Base-by-base conservation (phyloP, 148 eudicot genomes). In the Nyssa sinensis region DNA sequence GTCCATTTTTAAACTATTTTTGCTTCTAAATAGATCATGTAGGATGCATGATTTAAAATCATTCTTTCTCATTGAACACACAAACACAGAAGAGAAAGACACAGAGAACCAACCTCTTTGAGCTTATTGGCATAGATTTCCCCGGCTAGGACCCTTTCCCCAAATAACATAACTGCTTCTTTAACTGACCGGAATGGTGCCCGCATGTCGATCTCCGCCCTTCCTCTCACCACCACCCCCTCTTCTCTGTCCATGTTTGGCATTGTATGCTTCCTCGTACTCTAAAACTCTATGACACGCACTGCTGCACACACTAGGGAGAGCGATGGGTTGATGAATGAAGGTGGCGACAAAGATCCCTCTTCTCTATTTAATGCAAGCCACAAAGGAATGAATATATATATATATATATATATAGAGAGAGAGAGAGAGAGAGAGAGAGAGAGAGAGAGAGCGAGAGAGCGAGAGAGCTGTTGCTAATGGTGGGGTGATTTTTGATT, bases 131-230 rank as follows among this genome's bases (percentile, higher is more conserved):
- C 92, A 72, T 89, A 89, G 19, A 93, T 79, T 81, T 88, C 89
- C 21, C 91, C 91, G 19, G 84, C 98, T 4, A 91, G 78, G 30
- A 94, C 93, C 55, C 83, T 86, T 70, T 94, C 98, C 12, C 97
- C 98, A 60, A 94, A 94, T 85, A 94, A 68, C 30, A 61, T 63
- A 25, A 94, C 93, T 0, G 98, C 97, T 62, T 91, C 98, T 66
- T 84, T 91, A 5, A 94, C 98, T 0, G 97, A 94, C 57, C 87
- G 84, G 73, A 94, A 94, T 0, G 98, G 98, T 2, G 85, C 84
- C 21, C 95, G 76, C 0, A 82, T 82, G 66, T 91, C 98, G 75
- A 94, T 90, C 73, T 79, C 87, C 1, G 85, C 93, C 57, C 90
- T 80, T 2, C 93, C 95, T 49, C 79, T 81, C 67, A 84, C 95